phyloP scores from a whole-genome alignment of 1,284 basidiomycete genomes.

The Lignosus rhinocerotis region DNA sequence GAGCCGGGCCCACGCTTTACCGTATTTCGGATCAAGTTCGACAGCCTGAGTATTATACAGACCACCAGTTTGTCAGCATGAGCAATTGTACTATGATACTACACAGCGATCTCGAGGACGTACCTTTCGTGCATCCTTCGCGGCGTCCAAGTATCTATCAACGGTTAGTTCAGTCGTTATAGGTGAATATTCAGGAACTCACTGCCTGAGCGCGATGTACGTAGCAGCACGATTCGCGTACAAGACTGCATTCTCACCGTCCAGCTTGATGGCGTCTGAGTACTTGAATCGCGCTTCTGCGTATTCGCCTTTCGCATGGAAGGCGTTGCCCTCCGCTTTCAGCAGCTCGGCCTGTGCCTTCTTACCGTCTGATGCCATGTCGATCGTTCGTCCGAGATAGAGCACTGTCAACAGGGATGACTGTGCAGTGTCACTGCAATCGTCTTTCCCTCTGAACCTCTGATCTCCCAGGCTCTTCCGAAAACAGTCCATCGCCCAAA shows the following conservation, averaged over 20 bases:
- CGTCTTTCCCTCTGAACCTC: not conserved
- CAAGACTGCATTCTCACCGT: constrained; percentile 32
- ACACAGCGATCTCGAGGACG: not conserved
- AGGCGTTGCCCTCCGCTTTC: constrained; percentile 37
- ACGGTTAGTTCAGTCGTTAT: not conserved
- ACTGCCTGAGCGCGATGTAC: constrained; percentile 20
- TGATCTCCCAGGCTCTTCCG: not conserved
- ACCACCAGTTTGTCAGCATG: not conserved
- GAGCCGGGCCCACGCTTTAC: constrained; percentile 38
- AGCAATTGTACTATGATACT: not conserved
- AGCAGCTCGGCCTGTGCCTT: constrained; percentile 24
- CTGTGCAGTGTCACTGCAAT: not conserved
- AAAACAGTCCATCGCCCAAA: constrained; percentile 1
- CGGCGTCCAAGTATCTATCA: constrained; percentile 25
- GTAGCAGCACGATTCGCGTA: constrained; percentile 35
- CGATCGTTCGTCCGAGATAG: not conserved
- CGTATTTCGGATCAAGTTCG: constrained; percentile 35
- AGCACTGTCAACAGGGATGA: not conserved
- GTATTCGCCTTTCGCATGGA: constrained; percentile 33
- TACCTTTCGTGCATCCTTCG: constrained; percentile 25
- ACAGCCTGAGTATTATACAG: constrained; percentile 31
- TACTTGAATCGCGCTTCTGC: constrained; percentile 34
- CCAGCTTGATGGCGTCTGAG: constrained; percentile 33
- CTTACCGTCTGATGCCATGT: constrained; percentile 18
- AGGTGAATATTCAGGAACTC: not conserved